Base-by-base conservation (phyloP, 2,329 filamentous ascomycete species). In the Laburnicola sp. region DNA sequence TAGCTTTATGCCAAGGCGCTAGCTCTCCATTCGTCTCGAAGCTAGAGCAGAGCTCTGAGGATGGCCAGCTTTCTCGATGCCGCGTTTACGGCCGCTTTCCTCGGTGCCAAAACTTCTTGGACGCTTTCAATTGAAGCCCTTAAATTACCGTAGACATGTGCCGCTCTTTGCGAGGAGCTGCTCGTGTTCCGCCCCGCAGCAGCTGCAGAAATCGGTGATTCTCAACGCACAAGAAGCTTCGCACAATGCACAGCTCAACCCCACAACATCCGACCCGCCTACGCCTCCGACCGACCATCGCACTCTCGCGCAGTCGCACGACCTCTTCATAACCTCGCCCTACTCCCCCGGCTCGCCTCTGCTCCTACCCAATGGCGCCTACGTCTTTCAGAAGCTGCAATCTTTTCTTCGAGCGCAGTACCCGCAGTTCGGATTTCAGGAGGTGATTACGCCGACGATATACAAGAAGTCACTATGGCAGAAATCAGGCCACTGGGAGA, bases 391-490 rank as follows among this genome's bases (percentile, higher is more conserved):
- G 68, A 87, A 89, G 48, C 83, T 96, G 22, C 84, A 91, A 53
- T 81, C 86, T 37, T 96, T 94, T 67, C 80, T 96, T 49, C 87
- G 91, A 57, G 86, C 86, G 52, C 90, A 96, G 68, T 96, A 96
- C 66, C 83, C 87, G 25, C 83, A 86, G 57, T 94, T 93, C 73
- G 91, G 91, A 53, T 95, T 93, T 69, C 82, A 91, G 59, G 91
- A 96, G 71, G 91, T 96, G 58, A 86, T 96, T 62, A 94, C 90
- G 6, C 91, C 91, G 2, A 94, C 86, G 42, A 94, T 96, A 66
- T 96, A 94, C 78, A 96, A 95, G 68, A 89, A 89, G 70, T 86
- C 88, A 4, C 76, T 96, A 27, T 96, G 91, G 91, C 85, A 89
- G 64, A 86, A 86, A 59, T 94, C 89, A 0, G 91, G 91, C 2